Evolutionary conservation across 176 grass and related monocot species (phyloP), one percentile per base, ranked within the genome.

Genomic region (Rhynchospora pubera): DNA sequence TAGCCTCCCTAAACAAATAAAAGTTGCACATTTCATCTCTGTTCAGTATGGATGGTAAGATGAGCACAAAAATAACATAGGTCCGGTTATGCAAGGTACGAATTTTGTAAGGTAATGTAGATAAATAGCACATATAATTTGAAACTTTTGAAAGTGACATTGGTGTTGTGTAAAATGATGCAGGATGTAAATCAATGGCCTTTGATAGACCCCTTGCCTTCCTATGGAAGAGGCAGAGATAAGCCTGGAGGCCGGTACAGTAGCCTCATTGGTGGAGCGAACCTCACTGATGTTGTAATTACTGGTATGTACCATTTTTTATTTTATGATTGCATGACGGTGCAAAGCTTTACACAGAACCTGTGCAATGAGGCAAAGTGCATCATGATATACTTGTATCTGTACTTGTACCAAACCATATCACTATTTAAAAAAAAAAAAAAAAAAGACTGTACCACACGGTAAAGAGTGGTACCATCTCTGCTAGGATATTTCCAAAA

Each of bases 191-290:
- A 10, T 50, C 76, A 99, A 34, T 99, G 92, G 92, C 96, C 92
- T 6, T 12, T 95, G 18, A 80, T 99, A 9, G 96, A 91, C 2
- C 96, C 92, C 0, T 82, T 99, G 69, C 96, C 96, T 0, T 99
- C 96, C 0, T 99, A 95, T 26, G 92, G 96, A 0, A 83, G 96
- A 67, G 96, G 96, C 1, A 88, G 96, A 60, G 96, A 99, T 78
- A 90, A 88, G 30, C 34, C 74, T 2, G 96, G 96, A 0, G 96
- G 92, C 0, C 77, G 96, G 9, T 99, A 87, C 87, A 86, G 90
- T 12, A 99, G 96, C 87, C 90, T 99, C 13, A 90, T 99, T 64
- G 90, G 89, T 10, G 95, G 95, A 51, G 84, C 85, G 0, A 98
- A 98, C 79, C 89, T 98, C 44, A 93, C 87, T 0, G 96, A 99